Conservation (phyloP, 805 yeast species). For the Yarrowia sp. region DNA sequence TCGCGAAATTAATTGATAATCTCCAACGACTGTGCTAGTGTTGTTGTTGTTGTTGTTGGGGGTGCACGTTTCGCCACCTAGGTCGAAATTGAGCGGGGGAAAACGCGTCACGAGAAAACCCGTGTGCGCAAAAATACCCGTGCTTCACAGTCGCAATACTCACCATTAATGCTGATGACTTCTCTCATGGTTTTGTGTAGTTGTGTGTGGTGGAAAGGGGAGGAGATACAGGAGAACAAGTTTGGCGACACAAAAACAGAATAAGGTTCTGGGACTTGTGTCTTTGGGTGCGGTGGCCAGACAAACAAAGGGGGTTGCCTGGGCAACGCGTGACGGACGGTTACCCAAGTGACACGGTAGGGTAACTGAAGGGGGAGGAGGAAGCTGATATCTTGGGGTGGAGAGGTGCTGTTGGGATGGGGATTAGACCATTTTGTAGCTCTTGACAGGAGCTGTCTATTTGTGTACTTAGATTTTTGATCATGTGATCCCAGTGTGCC, state of each 20-base stretch:
- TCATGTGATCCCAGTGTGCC: too few relatives aligned
- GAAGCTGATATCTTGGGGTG: background rate
- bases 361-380: constrained; percentile 1
- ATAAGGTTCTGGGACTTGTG: constrained; percentile 22
- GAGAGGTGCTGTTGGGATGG: background rate
- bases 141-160: constrained; percentile 49
- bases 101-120: constrained; percentile 10
- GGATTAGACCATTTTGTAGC: background rate
- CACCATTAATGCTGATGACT: constrained; percentile 89
- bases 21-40: too few relatives aligned
- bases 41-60: too few relatives aligned
- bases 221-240: constrained; percentile 27
- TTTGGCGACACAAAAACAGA: constrained; percentile 35
- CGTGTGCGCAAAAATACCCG: background rate
- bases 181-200: constrained; percentile 68
- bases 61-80: background rate
- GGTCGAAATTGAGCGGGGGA: background rate
- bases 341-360: constrained; percentile 15
- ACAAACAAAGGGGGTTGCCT: constrained; percentile 16
- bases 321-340: constrained; percentile 8
- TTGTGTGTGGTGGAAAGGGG: constrained; percentile 34
- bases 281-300: constrained; percentile 11
- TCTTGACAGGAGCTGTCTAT: background rate
- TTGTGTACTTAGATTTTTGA: background rate
- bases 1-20: too few relatives aligned